A percentile compares a stretch with the other conserved stretches of the same genome.
phyloP scores from a whole-genome alignment of 768 basidiomycete species.

The Ramaria rubella region DNA sequence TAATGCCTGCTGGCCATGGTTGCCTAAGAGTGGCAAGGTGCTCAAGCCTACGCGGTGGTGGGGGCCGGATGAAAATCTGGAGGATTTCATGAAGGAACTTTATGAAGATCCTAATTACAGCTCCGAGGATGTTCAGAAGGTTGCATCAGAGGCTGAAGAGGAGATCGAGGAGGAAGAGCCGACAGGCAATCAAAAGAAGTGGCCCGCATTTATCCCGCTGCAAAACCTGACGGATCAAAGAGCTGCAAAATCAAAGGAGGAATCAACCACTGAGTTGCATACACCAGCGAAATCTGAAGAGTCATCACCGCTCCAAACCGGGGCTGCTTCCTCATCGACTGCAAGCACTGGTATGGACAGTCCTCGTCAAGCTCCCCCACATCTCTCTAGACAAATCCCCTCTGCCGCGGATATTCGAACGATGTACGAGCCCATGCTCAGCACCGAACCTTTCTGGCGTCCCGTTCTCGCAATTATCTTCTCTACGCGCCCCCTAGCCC shows the following conservation, averaged over 20 bases:
- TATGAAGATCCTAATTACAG: constrained; percentile 3
- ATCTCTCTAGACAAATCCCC: not conserved
- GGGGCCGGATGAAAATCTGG: constrained; percentile 20
- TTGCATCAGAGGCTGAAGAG: not conserved
- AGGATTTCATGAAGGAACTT: constrained; percentile 15
- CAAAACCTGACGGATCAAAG: not conserved
- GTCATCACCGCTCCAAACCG: not conserved
- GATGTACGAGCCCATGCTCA: constrained; percentile 26
- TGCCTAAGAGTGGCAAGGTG: constrained; percentile 11
- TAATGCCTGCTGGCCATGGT: constrained; percentile 35
- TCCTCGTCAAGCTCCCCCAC: not conserved
- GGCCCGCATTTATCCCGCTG: not conserved
- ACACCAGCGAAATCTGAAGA: not conserved
- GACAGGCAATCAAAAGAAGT: not conserved
- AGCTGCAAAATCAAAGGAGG: not conserved
- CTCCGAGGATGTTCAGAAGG: not conserved
- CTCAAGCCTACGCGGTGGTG: constrained; percentile 23
- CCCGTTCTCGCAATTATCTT: constrained; percentile 35
- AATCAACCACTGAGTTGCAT: not conserved
- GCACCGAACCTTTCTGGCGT: constrained; percentile 31
- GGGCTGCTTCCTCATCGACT: not conserved
- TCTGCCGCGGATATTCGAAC: constrained; percentile 15
- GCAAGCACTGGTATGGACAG: not conserved
- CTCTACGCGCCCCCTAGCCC: constrained; percentile 37
- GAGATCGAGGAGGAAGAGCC: not conserved